Base-by-base conservation (phyloP, 768 basidiomycete genomes). In the Lepiota subincarnata region DNA sequence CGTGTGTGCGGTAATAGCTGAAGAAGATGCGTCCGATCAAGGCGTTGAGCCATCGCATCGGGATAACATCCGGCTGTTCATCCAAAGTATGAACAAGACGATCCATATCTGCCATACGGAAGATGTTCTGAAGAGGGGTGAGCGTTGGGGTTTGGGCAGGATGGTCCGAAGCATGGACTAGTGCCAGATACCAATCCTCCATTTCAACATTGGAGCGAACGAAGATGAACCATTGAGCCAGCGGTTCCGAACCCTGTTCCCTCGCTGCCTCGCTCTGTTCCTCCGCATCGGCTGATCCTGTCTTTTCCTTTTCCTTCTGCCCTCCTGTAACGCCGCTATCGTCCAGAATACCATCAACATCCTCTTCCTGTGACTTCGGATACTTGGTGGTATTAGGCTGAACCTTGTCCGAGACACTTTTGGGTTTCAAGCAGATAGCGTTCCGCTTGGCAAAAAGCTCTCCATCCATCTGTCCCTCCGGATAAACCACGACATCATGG, bases 41-140 rank as follows among this genome's bases (percentile, higher is more conserved):
- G 0, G 93, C 97, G 64, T 99, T 99, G 44, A 98, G 73, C 97
- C 97, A 99, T 3, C 96, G 87, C 82, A 94, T 92, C 2, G 94
- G 95, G 55, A 98, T 94, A 57, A 94, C 88, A 66, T 99, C 96
- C 2, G 97, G 90, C 64, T 93, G 91, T 60, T 87, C 83, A 70
- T 98, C 97, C 56, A 99, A 76, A 5, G 86, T 90, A 13, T 84
- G 73, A 54, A 98, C 86, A 37, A 98, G 79, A 57, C 79, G 73
- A 51, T 81, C 76, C 92, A 98, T 96, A 66, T 97, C 91, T 8
- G 75, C 69, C 4, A 85, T 73, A 49, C 77, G 72, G 73, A 93
- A 98, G 14, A 96, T 76, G 34, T 77, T 64, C 37, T 75, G 73
- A 44, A 89, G 70, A 0, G 89, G 83, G 1, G 65, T 66, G 42